Conservation (phyloP, 768 basidiomycete genomes). For the Hygrophoropsis aurantiaca region DNA sequence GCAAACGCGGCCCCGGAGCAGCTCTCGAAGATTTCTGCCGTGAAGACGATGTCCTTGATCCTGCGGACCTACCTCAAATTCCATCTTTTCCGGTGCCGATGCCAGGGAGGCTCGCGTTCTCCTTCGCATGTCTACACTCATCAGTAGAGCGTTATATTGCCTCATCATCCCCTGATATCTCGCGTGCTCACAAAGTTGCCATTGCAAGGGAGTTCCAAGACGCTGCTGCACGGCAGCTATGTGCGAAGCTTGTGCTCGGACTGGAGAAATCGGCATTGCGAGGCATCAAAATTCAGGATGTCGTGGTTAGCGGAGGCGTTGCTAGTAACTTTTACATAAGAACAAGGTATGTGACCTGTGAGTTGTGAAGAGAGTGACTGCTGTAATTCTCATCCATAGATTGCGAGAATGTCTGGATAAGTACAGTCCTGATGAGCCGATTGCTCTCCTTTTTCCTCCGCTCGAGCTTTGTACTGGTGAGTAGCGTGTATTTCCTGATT, state of each 20-base stretch:
- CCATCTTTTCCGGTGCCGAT: conserved; percentile 49
- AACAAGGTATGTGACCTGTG: too few species aligned
- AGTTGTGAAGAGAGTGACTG: too few species aligned
- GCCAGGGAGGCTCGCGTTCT: conserved; percentile 63
- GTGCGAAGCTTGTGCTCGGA: conserved; percentile 58
- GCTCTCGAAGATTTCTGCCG: conserved; percentile 73
- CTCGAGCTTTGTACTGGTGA: conserved; percentile 77
- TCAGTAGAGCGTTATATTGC: conserved; percentile 60
- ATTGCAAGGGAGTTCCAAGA: conserved; percentile 74
- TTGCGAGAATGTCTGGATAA: conserved; percentile 27
- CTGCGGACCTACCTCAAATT: conserved; percentile 25
- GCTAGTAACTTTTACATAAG: conserved; percentile 81
- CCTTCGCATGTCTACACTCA: conserved; percentile 77
- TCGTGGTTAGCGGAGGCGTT: conserved; percentile 92
- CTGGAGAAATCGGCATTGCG: conserved; percentile 42
- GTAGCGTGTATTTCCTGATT: conserved; percentile 7
- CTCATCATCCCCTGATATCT: conserved; percentile 31
- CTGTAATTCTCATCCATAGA: too few species aligned
- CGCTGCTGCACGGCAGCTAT: conserved; percentile 70
- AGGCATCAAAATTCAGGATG: conserved; percentile 46
- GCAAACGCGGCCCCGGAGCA: conserved; percentile 68
- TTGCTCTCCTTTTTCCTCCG: conserved; percentile 73
- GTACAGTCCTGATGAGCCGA: conserved; percentile 28
- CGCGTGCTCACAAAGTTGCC: conserved; percentile 30
- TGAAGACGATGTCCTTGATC: conserved; percentile 19